Evolutionary conservation across 441 rosid genomes (phyloP).

Genomic region (Erodium trifolium): DNA sequence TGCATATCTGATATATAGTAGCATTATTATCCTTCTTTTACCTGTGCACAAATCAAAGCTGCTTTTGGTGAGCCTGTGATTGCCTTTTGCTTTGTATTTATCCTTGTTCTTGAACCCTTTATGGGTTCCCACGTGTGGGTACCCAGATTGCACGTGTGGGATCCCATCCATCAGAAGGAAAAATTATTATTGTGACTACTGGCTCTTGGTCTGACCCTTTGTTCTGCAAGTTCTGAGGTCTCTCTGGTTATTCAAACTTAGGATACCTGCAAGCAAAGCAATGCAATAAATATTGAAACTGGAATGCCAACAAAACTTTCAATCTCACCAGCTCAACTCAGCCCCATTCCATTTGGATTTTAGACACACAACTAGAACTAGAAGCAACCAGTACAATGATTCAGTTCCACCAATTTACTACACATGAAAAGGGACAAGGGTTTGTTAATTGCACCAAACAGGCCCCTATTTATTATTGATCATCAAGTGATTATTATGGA

Average conservation of each 20-base stretch:
- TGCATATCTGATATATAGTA: background rate
- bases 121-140: background rate
- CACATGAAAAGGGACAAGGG: conserved; percentile 14
- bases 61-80: background rate
- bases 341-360: conserved; percentile 9
- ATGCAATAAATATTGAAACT: background rate
- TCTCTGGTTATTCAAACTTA: background rate
- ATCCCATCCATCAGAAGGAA: background rate
- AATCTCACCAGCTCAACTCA: conserved; percentile 10
- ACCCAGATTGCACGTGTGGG: background rate
- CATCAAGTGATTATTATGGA: background rate
- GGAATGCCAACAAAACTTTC: conserved; percentile 9
- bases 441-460: conserved; percentile 7
- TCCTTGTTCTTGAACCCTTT: background rate
- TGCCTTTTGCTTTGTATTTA: background rate
- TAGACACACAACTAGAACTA: background rate
- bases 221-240: background rate
- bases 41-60: background rate
- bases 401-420: conserved; percentile 8
- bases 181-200: background rate
- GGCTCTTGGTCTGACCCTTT: background rate
- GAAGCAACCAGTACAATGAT: conserved; percentile 10
- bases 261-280: background rate
- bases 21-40: background rate
- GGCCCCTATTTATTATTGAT: background rate